Evolutionary conservation across 1,284 basidiomycete genomes (phyloP).

Genomic region (Heterobasidion parviporum): DNA sequence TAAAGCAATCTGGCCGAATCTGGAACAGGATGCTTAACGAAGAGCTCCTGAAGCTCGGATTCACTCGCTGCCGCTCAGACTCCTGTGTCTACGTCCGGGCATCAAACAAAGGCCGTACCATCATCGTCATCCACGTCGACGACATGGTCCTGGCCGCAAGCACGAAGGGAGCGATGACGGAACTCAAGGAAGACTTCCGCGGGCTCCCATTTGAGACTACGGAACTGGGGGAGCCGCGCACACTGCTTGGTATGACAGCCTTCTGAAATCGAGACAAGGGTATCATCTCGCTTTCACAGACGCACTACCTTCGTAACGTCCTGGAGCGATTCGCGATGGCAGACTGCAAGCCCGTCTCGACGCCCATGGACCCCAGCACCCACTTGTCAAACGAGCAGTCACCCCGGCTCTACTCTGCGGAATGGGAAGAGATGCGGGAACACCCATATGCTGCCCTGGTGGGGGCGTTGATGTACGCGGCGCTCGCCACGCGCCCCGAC

Average conservation of each 20-base stretch:
- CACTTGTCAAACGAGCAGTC: neutral
- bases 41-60: conserved; percentile 5
- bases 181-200: neutral
- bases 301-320: neutral
- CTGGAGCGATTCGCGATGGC: neutral
- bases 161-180: neutral
- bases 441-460: neutral
- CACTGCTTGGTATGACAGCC: neutral
- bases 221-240: neutral
- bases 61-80: conserved; percentile 9
- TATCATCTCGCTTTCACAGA: neutral
- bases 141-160: conserved; percentile 10
- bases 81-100: conserved; percentile 10
- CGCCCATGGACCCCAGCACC: neutral
- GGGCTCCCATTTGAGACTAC: neutral
- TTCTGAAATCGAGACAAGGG: neutral
- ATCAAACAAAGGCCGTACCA: conserved; percentile 1
- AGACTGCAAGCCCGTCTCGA: neutral
- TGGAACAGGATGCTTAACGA: conserved; percentile 13
- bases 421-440: neutral
- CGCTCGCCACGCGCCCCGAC: conserved; percentile 20
- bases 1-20: conserved; percentile 19
- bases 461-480: neutral
- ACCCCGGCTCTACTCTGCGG: neutral
- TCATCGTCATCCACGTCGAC: conserved; percentile 17